A percentile compares a stretch with the other conserved stretches of the same genome.
Evolutionary conservation across 2,329 filamentous ascomycete species (phyloP).

Genomic region (Helotiales sp.): DNA sequence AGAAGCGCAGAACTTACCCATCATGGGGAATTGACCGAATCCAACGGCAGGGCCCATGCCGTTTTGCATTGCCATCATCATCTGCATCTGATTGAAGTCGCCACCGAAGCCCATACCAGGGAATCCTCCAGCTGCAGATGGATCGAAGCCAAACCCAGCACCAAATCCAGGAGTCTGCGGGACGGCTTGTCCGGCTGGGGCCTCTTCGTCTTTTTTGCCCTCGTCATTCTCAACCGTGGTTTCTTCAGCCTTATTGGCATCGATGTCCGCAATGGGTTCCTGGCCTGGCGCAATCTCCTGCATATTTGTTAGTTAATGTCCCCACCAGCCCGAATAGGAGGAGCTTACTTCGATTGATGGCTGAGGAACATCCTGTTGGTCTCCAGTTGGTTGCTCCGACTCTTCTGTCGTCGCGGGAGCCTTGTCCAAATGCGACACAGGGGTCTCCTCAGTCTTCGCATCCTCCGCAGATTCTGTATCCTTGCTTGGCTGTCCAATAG

Average conservation of each 20-base stretch:
- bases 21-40: conserved; percentile 73
- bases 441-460: conserved; percentile 18
- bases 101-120: conserved; percentile 55
- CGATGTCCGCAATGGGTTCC: conserved; percentile 36
- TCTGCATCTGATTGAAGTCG: conserved; percentile 77
- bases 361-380: conserved; percentile 45
- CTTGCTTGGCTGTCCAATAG: conserved; percentile 8
- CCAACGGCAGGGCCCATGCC: conserved; percentile 61
- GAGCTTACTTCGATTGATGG: conserved; percentile 46
- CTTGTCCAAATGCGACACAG: conserved; percentile 22
- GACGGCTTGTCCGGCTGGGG: conserved; percentile 27
- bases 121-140: conserved; percentile 43
- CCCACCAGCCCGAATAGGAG: not conserved
- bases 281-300: conserved; percentile 44
- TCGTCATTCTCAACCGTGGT: conserved; percentile 22
- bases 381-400: conserved; percentile 28
- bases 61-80: conserved; percentile 79
- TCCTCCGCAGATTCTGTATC: conserved; percentile 20
- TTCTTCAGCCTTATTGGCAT: conserved; percentile 31
- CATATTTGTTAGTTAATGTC: conserved; percentile 25
- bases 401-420: conserved; percentile 16
- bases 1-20: conserved; percentile 69
- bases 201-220: conserved; percentile 27
- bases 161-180: conserved; percentile 33
- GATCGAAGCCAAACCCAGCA: conserved; percentile 51